Evolutionary conservation across 805 yeast genomes (phyloP).

Genomic region (Hemisphaericaspora nanyangensis): DNA sequence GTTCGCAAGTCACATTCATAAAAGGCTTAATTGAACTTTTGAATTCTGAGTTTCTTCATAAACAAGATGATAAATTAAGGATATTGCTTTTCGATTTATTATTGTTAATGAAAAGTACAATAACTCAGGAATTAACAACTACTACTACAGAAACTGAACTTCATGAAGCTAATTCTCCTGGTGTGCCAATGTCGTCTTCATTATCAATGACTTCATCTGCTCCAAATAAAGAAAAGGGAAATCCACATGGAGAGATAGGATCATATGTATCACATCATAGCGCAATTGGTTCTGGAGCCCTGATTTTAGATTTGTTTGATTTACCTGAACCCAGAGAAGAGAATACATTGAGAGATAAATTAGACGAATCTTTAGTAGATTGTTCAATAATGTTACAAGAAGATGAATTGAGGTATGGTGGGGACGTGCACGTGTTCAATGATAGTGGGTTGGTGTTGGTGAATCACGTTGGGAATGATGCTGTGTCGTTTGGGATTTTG

Average conservation of each 20-base stretch:
- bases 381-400: constrained; percentile 26
- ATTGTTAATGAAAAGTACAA: constrained; percentile 45
- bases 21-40: constrained; percentile 45
- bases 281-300: background rate
- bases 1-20: constrained; percentile 42
- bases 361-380: constrained; percentile 13
- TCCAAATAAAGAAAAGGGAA: background rate
- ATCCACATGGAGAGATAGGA: background rate
- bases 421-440: constrained; percentile 32
- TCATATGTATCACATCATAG: background rate
- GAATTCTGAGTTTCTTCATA: constrained; percentile 36
- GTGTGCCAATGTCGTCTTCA: background rate
- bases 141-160: constrained; percentile 4
- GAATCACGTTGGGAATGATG: constrained; percentile 11
- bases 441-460: constrained; percentile 21
- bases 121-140: constrained; percentile 19
- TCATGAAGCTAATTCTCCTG: constrained; percentile 7
- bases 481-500: constrained; percentile 11
- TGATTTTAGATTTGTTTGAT: constrained; percentile 17
- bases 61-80: constrained; percentile 43
- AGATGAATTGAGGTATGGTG: constrained; percentile 26
- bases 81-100: constrained; percentile 59
- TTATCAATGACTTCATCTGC: background rate
- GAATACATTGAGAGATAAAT: constrained; percentile 16
- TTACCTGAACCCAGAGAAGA: constrained; percentile 26